phyloP scores from a whole-genome alignment of 371 early-diverging fungal species.

The Mortierella sp. region DNA sequence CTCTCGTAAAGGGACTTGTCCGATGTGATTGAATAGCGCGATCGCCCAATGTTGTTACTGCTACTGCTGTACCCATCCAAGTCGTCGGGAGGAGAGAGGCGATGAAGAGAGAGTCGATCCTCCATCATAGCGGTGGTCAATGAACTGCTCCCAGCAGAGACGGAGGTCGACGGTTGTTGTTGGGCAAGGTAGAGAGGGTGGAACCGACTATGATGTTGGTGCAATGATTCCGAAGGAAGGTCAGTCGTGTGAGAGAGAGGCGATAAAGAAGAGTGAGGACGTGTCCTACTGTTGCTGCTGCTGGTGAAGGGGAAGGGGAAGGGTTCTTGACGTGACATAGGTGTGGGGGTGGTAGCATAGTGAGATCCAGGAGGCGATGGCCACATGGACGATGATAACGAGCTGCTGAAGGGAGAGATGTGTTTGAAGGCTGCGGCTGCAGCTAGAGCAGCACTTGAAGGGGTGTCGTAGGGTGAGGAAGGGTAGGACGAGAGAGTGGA shows the following conservation, averaged over 20 bases:
- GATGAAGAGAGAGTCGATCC: neutral
- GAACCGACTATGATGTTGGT: neutral
- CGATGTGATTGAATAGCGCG: neutral
- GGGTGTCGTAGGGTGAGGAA: neutral
- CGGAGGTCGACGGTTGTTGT: neutral
- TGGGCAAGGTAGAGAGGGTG: neutral
- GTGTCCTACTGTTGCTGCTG: neutral
- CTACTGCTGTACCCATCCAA: neutral
- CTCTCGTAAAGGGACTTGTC: neutral
- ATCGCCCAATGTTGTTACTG: neutral
- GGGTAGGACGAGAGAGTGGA: constrained; percentile 1
- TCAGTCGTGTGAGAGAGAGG: neutral
- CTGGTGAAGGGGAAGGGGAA: neutral
- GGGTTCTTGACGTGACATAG: neutral
- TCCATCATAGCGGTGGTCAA: neutral
- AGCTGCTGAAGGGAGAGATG: neutral
- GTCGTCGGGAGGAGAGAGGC: neutral
- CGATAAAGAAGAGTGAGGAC: neutral
- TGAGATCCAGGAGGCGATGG: neutral
- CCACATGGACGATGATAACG: neutral
- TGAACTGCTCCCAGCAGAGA: neutral
- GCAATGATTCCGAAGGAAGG: neutral
- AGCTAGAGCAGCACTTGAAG: neutral
- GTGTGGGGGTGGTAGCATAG: neutral
- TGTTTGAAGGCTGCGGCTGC: constrained; percentile 9